Evolutionary conservation across 2,329 filamentous ascomycete genomes (phyloP), one percentile per base, ranked within the genome.

Genomic region (Fusarium sp.): DNA sequence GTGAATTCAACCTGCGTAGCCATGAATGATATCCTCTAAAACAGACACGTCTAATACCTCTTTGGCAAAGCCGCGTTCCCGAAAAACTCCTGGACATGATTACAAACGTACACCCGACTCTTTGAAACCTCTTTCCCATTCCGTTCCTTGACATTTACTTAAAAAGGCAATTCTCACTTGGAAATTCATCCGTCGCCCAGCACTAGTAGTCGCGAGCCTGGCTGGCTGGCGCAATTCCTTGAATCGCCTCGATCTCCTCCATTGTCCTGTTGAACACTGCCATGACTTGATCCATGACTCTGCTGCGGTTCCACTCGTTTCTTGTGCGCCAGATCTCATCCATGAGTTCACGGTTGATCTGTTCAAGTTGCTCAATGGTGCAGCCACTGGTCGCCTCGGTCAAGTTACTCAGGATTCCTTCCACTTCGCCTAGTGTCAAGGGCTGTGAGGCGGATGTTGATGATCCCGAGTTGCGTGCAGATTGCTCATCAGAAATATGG

Each of bases 351-450:
- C 94, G 91, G 77, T 94, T 94, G 77, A 97, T 90, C 79, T 98
- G 95, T 83, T 98, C 95, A 20, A 99, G 83, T 78, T 99, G 95
- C 80, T 99, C 96, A 53, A 99, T 92, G 0, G 91, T 92, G 77
- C 92, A 92, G 1, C 92, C 93, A 20, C 88, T 90, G 3, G 92
- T 95, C 44, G 85, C 83, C 30, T 86, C 80, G 0, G 90, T 89
- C 34, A 97, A 82, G 37, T 88, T 83, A 1, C 83, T 77, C 58
- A 93, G 84, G 57, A 97, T 85, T 8, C 82, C 77, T 3, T 82
- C 78, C 26, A 93, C 82, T 31, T 86, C 83, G 13, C 86, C 83
- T 31, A 84, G 79, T 33, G 82, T 80, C 34, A 81, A 77, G 1
- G 83, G 82, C 62, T 83, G 83, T 13, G 83, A 84, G 3, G 80